Base-by-base conservation (phyloP, 371 early-diverging fungal genomes). In the Mortierella sp. region DNA sequence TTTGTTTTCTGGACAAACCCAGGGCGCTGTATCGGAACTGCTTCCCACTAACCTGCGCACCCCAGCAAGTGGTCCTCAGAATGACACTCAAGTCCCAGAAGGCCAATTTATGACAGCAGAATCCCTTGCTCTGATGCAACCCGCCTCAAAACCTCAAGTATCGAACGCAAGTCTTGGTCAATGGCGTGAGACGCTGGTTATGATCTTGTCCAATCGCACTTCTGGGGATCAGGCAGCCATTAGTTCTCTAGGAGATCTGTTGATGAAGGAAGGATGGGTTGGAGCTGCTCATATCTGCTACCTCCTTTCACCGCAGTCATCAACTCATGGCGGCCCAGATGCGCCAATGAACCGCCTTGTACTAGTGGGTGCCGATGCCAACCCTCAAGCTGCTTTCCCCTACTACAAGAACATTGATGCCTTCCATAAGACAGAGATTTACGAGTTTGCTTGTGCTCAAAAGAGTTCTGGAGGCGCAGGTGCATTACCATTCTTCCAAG, bases 231-330 rank as follows among this genome's bases (percentile, higher is more conserved):
- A 83, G 29, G 85, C 83, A 2, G 93, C 93, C 0, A 86, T 98
- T 28, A 81, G 88, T 23, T 85, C 87, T 11, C 74, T 98, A 26
- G 98, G 97, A 11, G 95, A 98, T 74, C 81, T 87, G 58, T 77
- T 97, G 66, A 70, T 79, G 60, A 76, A 81, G 29, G 84, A 82
- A 50, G 91, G 90, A 1, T 85, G 87, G 82, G 74, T 83, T n/a
- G 82, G 84, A n/a, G 92, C 92, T 11, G 93, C 96, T 4, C 96
- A 97, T 66, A 85, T 95, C 43, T 97, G 97, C 90, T 92, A 91
- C 70, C 62, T 95, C 19, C 82, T 94, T 26, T 88, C 94, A 0
- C 84, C 88, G 7, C 84, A 84, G 30, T 70, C 81, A 21, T 84
- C 89, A 0, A 68, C 86, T 5, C 83, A 90, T 46, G 83, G 86